Conservation (phyloP, 192 early-diverging fungal genomes). For the Chytriomyces sp. region DNA sequence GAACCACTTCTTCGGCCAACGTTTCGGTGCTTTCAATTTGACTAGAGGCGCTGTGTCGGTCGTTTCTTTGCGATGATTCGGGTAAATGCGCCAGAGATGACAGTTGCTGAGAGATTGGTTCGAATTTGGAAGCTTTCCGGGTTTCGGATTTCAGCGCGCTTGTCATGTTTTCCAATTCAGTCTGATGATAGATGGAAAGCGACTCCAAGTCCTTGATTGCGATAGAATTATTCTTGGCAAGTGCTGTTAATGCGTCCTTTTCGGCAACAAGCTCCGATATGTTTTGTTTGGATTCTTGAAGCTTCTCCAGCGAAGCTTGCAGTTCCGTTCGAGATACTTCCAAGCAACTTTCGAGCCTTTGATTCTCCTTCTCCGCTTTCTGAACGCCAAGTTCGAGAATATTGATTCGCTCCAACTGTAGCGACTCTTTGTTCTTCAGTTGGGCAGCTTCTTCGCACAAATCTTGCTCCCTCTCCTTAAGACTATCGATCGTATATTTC, state of each 20-base stretch:
- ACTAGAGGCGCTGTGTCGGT: neutral
- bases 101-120: neutral
- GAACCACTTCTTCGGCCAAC: neutral
- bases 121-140: neutral
- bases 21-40: slow-evolving; percentile 18
- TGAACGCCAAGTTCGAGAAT: neutral
- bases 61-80: neutral
- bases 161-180: neutral
- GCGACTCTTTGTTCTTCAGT: neutral
- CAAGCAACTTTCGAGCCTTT: too few relatives aligned
- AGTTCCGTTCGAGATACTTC: too few relatives aligned
- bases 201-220: slow-evolving; percentile 1
- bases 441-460: neutral
- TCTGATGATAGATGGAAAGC: neutral
- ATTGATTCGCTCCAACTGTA: neutral
- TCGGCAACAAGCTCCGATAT: too few relatives aligned
- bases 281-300: too few relatives aligned
- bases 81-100: neutral
- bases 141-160: neutral
- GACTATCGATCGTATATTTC: neutral
- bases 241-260: neutral
- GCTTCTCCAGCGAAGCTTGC: too few relatives aligned
- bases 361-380: too few relatives aligned
- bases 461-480: too few relatives aligned
- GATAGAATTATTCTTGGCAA: neutral